Evolutionary conservation across 2,329 filamentous ascomycete genomes (phyloP).

Genomic region (Phialocephala sp.): DNA sequence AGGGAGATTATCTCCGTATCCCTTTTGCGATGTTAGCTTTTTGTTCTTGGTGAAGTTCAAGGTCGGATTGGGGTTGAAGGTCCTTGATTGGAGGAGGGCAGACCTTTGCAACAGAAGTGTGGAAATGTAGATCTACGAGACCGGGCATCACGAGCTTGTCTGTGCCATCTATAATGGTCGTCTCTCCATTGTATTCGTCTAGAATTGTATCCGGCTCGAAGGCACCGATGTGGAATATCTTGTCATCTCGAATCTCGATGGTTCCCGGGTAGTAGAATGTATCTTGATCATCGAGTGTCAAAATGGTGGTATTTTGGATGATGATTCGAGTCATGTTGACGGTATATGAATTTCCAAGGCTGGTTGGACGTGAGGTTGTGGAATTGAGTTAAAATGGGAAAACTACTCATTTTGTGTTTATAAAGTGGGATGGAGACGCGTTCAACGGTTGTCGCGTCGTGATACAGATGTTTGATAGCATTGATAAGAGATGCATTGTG

Average conservation of each 20-base stretch:
- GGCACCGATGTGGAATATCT: conserved; percentile 25
- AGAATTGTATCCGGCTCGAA: conserved; percentile 14
- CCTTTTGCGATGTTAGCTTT: conserved; percentile 21
- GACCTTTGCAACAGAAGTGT: conserved; percentile 37
- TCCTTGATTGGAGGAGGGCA: background rate
- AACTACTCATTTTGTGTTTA: too few species aligned
- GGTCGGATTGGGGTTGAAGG: too few species aligned
- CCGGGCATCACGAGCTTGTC: conserved; percentile 38
- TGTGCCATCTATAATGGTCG: conserved; percentile 32
- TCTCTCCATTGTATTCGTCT: conserved; percentile 29
- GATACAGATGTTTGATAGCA: background rate
- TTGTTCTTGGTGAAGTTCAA: background rate
- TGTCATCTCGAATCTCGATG: conserved; percentile 35
- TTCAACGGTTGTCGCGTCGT: too few species aligned
- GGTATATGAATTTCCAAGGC: background rate
- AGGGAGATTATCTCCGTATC: conserved; percentile 34
- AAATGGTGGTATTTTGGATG: conserved; percentile 32
- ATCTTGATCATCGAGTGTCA: conserved; percentile 34
- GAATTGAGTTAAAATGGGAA: background rate
- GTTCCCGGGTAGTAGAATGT: conserved; percentile 33
- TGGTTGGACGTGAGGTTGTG: background rate
- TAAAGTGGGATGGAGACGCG: background rate
- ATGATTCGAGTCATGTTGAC: conserved; percentile 31
- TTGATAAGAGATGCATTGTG: background rate
- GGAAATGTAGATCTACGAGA: conserved; percentile 37